Base-by-base conservation (phyloP, 1,284 basidiomycete species). In the Bondarzewia mesenterica region DNA sequence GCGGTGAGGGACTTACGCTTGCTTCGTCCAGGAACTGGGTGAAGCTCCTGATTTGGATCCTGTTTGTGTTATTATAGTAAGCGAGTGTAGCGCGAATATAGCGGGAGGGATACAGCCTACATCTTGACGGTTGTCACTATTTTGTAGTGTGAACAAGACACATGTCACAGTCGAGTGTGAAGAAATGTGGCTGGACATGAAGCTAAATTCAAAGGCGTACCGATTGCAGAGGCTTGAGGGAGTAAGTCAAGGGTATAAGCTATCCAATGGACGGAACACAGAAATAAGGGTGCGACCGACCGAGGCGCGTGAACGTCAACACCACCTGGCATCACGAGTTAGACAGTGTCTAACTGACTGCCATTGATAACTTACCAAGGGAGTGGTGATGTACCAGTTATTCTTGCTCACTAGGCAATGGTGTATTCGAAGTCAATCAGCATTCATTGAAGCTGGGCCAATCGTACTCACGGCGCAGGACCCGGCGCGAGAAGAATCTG, bases 121-220 rank as follows among this genome's bases (percentile, higher is more conserved):
- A 74, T 71, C 54, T 68, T 64, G 1, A 49, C 56, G 18, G 71
- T 71, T 5, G 66, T 65, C 7, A 60, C 68, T 47, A n/a, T n/a
- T n/a, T n/a, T n/a, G n/a, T n/a, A n/a, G n/a, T n/a, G n/a, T n/a
- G n/a, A n/a, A n/a, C n/a, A n/a, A n/a, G n/a, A n/a, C n/a, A n/a
- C n/a, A n/a, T n/a, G n/a, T n/a, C n/a, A n/a, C n/a, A n/a, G n/a
- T n/a, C n/a, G n/a, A n/a, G n/a, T n/a, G n/a, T n/a, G n/a, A n/a
- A n/a, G n/a, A n/a, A n/a, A n/a, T n/a, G n/a, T n/a, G n/a, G n/a
- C n/a, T n/a, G n/a, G n/a, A n/a, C n/a, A n/a, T n/a, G n/a, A n/a
- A n/a, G n/a, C n/a, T n/a, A n/a, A n/a, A 40, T 22, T n/a, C 16
- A 18, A 22, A 40, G 1, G 3, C 47, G 15, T 27, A 49, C 47